These are phyloP conservation scores for Boletus pseudopeckii DNA, from an alignment of 768 basidiomycete genomes.

Conservation along the genomic window DNA sequence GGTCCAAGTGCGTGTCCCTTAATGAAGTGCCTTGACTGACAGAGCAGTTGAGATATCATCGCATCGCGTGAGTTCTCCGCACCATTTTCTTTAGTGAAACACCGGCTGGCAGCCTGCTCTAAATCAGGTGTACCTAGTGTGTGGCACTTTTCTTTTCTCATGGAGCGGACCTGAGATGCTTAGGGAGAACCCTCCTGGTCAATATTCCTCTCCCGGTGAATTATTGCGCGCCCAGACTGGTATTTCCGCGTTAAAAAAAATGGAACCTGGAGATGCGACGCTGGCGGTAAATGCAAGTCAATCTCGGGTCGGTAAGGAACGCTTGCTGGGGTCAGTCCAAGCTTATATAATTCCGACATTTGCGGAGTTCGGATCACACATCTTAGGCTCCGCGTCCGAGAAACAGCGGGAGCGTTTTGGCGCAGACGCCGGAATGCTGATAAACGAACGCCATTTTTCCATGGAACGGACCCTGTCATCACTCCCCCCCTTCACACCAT, in stretches of 20 bases:
- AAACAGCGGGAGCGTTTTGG: slow-evolving; percentile 7
- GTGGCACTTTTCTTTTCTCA: slow-evolving; percentile 10
- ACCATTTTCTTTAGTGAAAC: slow-evolving; percentile 15
- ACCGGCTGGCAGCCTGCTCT: background rate
- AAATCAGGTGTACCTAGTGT: slow-evolving; percentile 3
- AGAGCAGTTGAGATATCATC: slow-evolving; percentile 3
- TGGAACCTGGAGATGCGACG: background rate
- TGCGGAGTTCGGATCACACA: slow-evolving; percentile 30
- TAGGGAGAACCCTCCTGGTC: slow-evolving; percentile 1
- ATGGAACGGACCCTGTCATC: slow-evolving; percentile 6
- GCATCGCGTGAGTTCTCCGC: background rate
- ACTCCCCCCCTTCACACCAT: slow-evolving; percentile 5
- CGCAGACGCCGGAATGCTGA: slow-evolving; percentile 26
- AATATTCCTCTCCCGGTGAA: background rate
- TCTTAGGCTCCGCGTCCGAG: slow-evolving; percentile 12
- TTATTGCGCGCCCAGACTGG: background rate
- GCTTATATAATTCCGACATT: slow-evolving; percentile 27
- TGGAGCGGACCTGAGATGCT: background rate
- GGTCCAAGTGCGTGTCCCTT: slow-evolving; percentile 7
- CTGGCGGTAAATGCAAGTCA: background rate
- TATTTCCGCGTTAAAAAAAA: background rate
- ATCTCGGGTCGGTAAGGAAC: too few species aligned
- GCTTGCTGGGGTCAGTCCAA: background rate
- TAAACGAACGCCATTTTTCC: slow-evolving; percentile 32
- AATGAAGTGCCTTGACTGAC: background rate